Percentiles rank a stretch among this genome's conserved stretches.
phyloP scores from a whole-genome alignment of 352 stramenopile species.

The Phytophthora capsici region DNA sequence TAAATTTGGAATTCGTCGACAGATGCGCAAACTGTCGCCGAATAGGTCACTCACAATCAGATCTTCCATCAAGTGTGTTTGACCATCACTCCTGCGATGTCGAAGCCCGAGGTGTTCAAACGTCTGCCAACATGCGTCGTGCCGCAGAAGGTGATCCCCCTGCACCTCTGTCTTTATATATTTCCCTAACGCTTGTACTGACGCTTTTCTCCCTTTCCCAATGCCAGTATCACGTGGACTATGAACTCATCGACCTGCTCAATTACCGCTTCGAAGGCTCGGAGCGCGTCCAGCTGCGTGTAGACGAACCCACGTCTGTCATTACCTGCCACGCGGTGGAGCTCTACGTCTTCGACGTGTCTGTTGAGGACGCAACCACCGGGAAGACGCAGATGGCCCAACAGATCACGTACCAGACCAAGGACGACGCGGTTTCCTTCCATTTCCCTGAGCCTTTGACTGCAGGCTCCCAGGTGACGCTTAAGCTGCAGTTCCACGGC shows the following conservation, averaged over 20 bases:
- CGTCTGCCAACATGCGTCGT: slow-evolving; percentile 64
- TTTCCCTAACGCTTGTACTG: neutral
- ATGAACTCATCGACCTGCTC: slow-evolving; percentile 78
- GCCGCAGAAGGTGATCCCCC: slow-evolving; percentile 53
- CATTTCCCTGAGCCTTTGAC: slow-evolving; percentile 55
- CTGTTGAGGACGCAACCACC: slow-evolving; percentile 44
- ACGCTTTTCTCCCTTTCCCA: neutral
- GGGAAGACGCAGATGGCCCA: slow-evolving; percentile 39
- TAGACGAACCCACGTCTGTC: slow-evolving; percentile 62
- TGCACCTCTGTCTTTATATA: neutral
- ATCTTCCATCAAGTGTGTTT: slow-evolving; percentile 18
- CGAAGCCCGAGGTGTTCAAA: slow-evolving; percentile 47
- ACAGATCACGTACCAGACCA: slow-evolving; percentile 54
- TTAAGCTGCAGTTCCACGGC: slow-evolving; percentile 68
- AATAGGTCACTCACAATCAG: slow-evolving; percentile 15
- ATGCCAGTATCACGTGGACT: slow-evolving; percentile 71
- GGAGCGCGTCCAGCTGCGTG: slow-evolving; percentile 57
- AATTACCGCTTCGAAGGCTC: slow-evolving; percentile 82
- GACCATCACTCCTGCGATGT: slow-evolving; percentile 33
- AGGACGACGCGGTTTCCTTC: slow-evolving; percentile 70
- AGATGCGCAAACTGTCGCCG: slow-evolving; percentile 26
- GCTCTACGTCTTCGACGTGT: slow-evolving; percentile 86
- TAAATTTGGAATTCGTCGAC: slow-evolving; percentile 25
- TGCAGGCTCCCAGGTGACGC: slow-evolving; percentile 38
- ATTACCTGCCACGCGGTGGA: slow-evolving; percentile 96